Base-by-base conservation (phyloP, 371 early-diverging fungal species). In the Lichtheimia ornata region DNA sequence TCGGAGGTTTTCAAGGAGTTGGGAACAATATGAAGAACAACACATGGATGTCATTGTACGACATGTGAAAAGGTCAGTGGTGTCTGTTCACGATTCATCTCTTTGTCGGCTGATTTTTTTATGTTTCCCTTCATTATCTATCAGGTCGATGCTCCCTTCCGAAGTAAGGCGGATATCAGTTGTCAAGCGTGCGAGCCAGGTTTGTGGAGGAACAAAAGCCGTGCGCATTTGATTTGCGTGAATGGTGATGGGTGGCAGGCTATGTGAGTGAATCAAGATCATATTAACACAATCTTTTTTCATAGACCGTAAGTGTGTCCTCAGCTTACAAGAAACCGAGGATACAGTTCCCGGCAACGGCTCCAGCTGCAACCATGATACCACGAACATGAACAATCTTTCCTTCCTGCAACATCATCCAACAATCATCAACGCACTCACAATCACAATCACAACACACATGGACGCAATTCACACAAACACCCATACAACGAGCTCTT, bases 1-100 rank as follows among this genome's bases (percentile, higher is more conserved):
- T 15, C 41, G 43, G n/a, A 35, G 45, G 4, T 56, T 41, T 28
- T 42, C 43, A 25, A 13, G 57, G 18, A 45, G 17, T 42, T 56
- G 57, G 57, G 45, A 56, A 28, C 45, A 56, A n/a, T 56, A 56
- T 28, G 43, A 56, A n/a, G 57, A 56, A 17, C 57, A 56, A 14
- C 57, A 56, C 17, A 56, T 56, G 57, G 45, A 44, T 6, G 45
- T 56, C 1, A 42, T 56, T 45, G 57, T 52, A 27, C 52, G 27
- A 52, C 52, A 52, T 22, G 18, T 24, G 0, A 52, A 52, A 52
- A 52, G 52, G 52, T 52, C 27, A 27, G 52, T 52, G 47, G 47
- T 47, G 47, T 47, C 20, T 20, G 11, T 20, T 47, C 47, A n/a
- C 47, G 9, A 12, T 18, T 30, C 15, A 1, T 52, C 41, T 7